Percentiles rank a stretch among this genome's conserved stretches.
phyloP scores from a whole-genome alignment of 2,329 filamentous ascomycete species.

The Clonostachys byssicola region DNA sequence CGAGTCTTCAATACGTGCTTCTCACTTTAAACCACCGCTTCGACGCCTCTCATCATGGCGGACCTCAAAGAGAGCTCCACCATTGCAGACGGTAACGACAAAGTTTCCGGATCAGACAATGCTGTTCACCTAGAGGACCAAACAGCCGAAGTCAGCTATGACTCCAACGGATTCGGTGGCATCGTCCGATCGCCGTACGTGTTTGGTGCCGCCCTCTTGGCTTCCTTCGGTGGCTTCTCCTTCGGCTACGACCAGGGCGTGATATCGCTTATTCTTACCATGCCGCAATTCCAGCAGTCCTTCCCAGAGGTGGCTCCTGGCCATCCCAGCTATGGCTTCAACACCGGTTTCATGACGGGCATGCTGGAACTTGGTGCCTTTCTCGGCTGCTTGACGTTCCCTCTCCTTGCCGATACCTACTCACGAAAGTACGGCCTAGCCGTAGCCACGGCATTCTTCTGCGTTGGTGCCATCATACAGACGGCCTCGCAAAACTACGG shows the following conservation, averaged over 20 bases:
- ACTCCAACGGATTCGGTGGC: constrained; percentile 23
- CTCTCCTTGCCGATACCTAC: background rate
- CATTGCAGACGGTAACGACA: background rate
- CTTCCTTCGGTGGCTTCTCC: background rate
- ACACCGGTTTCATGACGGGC: constrained; percentile 38
- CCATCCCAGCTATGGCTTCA: constrained; percentile 25
- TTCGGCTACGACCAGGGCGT: constrained; percentile 20
- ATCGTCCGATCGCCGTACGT: constrained; percentile 27
- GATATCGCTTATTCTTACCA: constrained; percentile 21
- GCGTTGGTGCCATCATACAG: background rate
- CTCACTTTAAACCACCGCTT: too few relatives aligned
- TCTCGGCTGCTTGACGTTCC: constrained; percentile 4
- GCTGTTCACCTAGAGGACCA: background rate
- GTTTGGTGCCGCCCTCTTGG: constrained; percentile 23
- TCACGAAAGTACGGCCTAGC: background rate
- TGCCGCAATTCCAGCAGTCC: constrained; percentile 17
- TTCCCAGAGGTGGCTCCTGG: constrained; percentile 19
- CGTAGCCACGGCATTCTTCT: background rate
- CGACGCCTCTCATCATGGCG: too few relatives aligned
- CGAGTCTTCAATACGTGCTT: too few relatives aligned
- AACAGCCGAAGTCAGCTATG: background rate
- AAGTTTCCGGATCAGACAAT: background rate
- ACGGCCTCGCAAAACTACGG: constrained; percentile 23
- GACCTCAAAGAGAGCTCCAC: background rate
- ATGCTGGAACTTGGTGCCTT: constrained; percentile 38